phyloP scores from a whole-genome alignment of 176 grass and related monocot genomes.

The Luzula sylvatica region DNA sequence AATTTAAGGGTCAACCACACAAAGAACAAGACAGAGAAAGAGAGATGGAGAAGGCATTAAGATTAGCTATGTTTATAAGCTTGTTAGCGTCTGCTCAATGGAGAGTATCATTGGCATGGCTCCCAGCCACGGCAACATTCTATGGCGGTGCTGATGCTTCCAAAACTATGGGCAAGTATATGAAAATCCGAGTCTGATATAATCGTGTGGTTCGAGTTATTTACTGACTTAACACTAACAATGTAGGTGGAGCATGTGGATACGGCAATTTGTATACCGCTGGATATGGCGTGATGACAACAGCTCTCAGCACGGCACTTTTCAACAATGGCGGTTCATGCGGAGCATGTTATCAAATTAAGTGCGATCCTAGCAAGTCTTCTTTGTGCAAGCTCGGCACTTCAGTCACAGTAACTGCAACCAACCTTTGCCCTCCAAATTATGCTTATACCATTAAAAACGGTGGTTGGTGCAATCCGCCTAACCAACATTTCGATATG shows the following conservation, averaged over 20 bases:
- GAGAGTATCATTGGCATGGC: slow-evolving; percentile 3
- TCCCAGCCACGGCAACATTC: slow-evolving; percentile 20
- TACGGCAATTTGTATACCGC: slow-evolving; percentile 46
- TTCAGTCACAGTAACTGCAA: slow-evolving; percentile 36
- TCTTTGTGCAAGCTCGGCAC: slow-evolving; percentile 30
- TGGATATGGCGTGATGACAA: slow-evolving; percentile 40
- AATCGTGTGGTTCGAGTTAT: too few species aligned
- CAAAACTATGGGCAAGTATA: slow-evolving; percentile 19
- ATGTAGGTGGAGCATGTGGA: slow-evolving; percentile 46
- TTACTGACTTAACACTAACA: not conserved
- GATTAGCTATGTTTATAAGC: too few species aligned
- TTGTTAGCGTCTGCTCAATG: slow-evolving; percentile 2
- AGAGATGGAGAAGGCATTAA: too few species aligned
- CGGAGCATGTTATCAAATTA: slow-evolving; percentile 64
- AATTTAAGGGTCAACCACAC: too few species aligned
- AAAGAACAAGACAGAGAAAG: too few species aligned
- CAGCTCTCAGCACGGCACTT: slow-evolving; percentile 69
- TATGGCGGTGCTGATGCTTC: slow-evolving; percentile 21
- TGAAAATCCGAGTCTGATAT: not conserved
- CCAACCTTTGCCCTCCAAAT: slow-evolving; percentile 77
- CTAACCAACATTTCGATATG: too few species aligned
- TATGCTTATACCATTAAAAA: slow-evolving; percentile 17
- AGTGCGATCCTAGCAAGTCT: slow-evolving; percentile 38
- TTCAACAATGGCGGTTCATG: slow-evolving; percentile 43
- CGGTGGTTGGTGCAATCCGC: slow-evolving; percentile 64